These are phyloP conservation scores for Artemisia tridentata DNA, from an alignment of 129 eudicot species.

Conservation along the genomic window DNA sequence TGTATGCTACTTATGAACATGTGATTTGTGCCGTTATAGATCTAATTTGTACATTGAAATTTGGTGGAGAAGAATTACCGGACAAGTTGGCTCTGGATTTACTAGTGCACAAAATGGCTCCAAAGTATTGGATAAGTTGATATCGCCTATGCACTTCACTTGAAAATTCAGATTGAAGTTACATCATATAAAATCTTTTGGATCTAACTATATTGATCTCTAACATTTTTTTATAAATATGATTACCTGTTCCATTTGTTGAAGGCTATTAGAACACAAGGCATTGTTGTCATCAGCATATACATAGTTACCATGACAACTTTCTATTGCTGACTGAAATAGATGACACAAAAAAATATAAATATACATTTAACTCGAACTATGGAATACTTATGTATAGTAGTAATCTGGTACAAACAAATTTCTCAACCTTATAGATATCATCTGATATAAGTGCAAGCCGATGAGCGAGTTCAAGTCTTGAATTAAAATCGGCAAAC, in stretches of 20 bases:
- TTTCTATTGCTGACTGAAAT: slow-evolving; percentile 20
- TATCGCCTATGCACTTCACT: slow-evolving; percentile 15
- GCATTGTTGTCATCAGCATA: slow-evolving; percentile 1
- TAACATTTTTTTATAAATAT: background rate
- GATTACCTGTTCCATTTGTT: slow-evolving; percentile 15
- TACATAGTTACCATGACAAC: slow-evolving; percentile 23
- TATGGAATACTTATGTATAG: no score
- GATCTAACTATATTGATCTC: background rate
- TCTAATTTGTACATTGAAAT: background rate
- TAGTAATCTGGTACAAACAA: no score
- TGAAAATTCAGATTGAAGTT: background rate
- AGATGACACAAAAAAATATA: background rate
- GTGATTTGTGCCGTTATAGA: no score
- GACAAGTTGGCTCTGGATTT: slow-evolving; percentile 3
- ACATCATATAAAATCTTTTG: background rate
- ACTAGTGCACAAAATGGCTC: slow-evolving; percentile 9
- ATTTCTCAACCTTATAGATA: slow-evolving; percentile 18
- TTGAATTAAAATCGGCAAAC: background rate
- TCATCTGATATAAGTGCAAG: slow-evolving; percentile 33
- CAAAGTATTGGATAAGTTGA: background rate
- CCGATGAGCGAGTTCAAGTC: background rate
- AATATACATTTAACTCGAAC: no score
- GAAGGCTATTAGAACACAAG: slow-evolving; percentile 16
- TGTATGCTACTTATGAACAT: no score
- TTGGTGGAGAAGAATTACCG: slow-evolving; percentile 3